Evolutionary conservation across 106 monocot genomes (phyloP), one percentile per base, ranked within the genome.

Genomic region (Dendrobium officinale): DNA sequence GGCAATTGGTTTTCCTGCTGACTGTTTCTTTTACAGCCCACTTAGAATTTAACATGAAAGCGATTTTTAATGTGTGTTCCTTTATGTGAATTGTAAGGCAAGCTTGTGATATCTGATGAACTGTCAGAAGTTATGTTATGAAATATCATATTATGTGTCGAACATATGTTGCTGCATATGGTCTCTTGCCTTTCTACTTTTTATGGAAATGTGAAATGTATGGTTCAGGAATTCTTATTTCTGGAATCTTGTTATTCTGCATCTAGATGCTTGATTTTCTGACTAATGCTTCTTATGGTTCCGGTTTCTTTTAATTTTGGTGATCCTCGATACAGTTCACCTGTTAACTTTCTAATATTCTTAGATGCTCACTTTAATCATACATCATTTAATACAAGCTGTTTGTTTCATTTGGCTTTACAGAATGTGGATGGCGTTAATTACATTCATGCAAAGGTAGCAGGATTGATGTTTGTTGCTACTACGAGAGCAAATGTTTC

Each of bases 401-500:
- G 16, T 83, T 67, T 6, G 78, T 43, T 68, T 79, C 41, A 80
- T 77, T 83, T 81, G 72, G 59, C 15, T 77, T 56, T n/a, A 51
- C 61, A 98, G 98, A 95, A 98, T 83, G 91, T 95, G 48, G 95
- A 98, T 88, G 98, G 98, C 29, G 98, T 98, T 37, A 98, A 94
- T 75, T 98, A 98, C 78, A 88, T 98, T 79, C 98, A 98, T 80
- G 98, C 94, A 78, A 98, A 98, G 80, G 95, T 98, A 75, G 98
- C 95, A 72, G 95, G 98, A 73, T 81, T 98, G 79, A 83, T 98
- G 72, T 98, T 98, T 86, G 98, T 98, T 37, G 92, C 95, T 58
- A 98, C 98, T 4, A 92, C 95, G 80, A 92, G 92, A 85, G 85
- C 90, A 73, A 95, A 98, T 85, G 78, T 93, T 77, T 89, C 98